Base-by-base conservation (phyloP, 2,329 filamentous ascomycete genomes). In the Pestalotiopsis sp. region DNA sequence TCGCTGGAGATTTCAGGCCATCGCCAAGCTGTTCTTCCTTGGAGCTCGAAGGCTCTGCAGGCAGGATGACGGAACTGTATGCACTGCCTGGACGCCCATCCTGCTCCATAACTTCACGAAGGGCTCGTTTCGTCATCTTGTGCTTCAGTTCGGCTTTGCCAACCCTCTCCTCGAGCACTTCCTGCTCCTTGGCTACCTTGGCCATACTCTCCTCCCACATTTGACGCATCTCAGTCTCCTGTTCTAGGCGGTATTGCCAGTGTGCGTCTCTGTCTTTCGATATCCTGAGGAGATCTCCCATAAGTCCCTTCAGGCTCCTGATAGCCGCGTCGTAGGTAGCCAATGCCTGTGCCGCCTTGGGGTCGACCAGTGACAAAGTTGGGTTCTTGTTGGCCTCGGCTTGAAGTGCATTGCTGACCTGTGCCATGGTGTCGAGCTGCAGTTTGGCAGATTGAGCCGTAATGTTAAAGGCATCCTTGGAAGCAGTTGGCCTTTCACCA, bases 121-220 rank as follows among this genome's bases (percentile, higher is more conserved):
- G 85, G 2, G 94, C 94, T 70, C 91, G 90, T 83, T 97, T 98
- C 3, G 96, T 96, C 70, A 92, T 87, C 77, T 92, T 94, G 67
- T 94, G 89, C 84, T 97, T 98, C 76, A 92, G 88, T 78, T 98
- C 95, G 1, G 94, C 93, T 79, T 97, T 93, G 58, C 93, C 94
- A 69, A 98, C 92, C 68, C 91, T 91, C 44, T 89, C 93, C 77
- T 98, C 94, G 1, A 99, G 86, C 64, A 94, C 88, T 79, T 98
- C 96, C 74, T 99, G 96, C 78, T 99, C 96, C 67, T 89, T 90
- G 20, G 94, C 96, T n/a, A 99, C 92, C 74, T 94, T 91, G 10
- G 96, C 94, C 96, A 99, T 98, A 80, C 94, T 98, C 75, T 99
- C 96, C 80, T 99, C 96, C 96, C 96, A 99, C 89, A 99, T 93